Evolutionary conservation across 116 monocot genomes (phyloP), one percentile per base, ranked within the genome.

Genomic region (Cymodocea nodosa): DNA sequence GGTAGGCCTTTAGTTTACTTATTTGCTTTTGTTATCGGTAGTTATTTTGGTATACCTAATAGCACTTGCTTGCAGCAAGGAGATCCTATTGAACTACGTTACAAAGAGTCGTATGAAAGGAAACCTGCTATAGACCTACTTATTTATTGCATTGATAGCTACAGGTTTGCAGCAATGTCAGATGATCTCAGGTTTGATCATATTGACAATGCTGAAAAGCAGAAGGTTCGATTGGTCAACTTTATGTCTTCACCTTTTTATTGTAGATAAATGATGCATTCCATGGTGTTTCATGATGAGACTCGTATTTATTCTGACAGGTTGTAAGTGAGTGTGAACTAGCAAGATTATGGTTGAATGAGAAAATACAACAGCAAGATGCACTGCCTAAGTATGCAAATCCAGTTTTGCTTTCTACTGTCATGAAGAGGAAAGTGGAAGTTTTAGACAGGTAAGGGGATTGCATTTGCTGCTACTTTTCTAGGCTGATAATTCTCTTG

Each of bases 131-230:
- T 79, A 49, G 80, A 83, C 2, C 82, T 79, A 70, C 84, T 99
- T 40, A 54, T 30, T 23, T 74, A 89, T 60, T 87, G 84, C 57
- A 82, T 99, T 72, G 82, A 76, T 67, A 89, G 89, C 65, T 92
- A 77, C 68, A 84, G 86, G 68, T 79, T 83, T 16, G 89, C 84
- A 13, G 98, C 98, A 35, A 62, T 86, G 56, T 88, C 92, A 15
- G 80, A 76, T 37, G 88, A 98, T 71, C 89, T 84, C 10, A 88
- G 80, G 73, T 89, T 84, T 71, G 92, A 98, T 62, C 98, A 98
- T 68, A 86, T 98, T 52, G 92, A 98, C 34, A 59, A 84, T 0
- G 72, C 69, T 40, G 98, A 98, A 34, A 98, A 92, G 74, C 83
- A 89, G 44, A 92, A 98, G 92, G 98, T 97, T 23, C 51, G 17